Evolutionary conservation across 495 filamentous ascomycete species (phyloP).

Genomic region (Aspergillus bridgeri): DNA sequence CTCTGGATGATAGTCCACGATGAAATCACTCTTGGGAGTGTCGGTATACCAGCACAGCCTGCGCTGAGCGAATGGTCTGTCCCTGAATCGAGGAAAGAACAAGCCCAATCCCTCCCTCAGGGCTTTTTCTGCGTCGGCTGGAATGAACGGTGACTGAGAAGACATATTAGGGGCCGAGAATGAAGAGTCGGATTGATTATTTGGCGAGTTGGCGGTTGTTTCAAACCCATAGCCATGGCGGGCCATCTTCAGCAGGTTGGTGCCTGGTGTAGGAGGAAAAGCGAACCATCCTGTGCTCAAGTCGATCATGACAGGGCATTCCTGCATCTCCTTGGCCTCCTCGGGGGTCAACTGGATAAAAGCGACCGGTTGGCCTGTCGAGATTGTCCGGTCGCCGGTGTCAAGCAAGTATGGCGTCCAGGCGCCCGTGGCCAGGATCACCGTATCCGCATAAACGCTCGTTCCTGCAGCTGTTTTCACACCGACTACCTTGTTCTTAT

Average conservation of each 20-base stretch:
- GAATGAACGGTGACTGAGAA: slow-evolving; percentile 13
- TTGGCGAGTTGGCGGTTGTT: not conserved
- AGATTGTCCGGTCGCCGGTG: slow-evolving; percentile 58
- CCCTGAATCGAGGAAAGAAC: slow-evolving; percentile 53
- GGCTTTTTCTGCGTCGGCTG: slow-evolving; percentile 10
- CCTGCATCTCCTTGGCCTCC: slow-evolving; percentile 14
- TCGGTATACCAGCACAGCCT: slow-evolving; percentile 35
- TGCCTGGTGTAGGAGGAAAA: slow-evolving; percentile 56
- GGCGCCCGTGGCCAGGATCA: slow-evolving; percentile 73
- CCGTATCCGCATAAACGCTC: slow-evolving; percentile 46
- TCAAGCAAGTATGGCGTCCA: slow-evolving; percentile 70
- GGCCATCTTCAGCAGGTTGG: slow-evolving; percentile 66
- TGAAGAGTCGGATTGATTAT: not conserved
- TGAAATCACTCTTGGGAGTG: slow-evolving; percentile 20
- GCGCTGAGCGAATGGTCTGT: slow-evolving; percentile 57
- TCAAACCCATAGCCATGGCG: slow-evolving; percentile 22
- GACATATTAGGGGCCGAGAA: slow-evolving; percentile 11
- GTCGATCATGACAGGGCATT: slow-evolving; percentile 52
- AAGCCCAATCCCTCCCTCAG: slow-evolving; percentile 49
- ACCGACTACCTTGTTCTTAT: not conserved
- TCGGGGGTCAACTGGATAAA: slow-evolving; percentile 20
- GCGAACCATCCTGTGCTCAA: slow-evolving; percentile 68
- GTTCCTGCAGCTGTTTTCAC: slow-evolving; percentile 13
- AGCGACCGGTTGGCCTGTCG: slow-evolving; percentile 43
- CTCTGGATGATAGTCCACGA: slow-evolving; percentile 22